A percentile compares a stretch with the other conserved stretches of the same genome.
These are phyloP conservation scores for Aspergillus ochraceus DNA, from an alignment of 2,329 filamentous ascomycete genomes.

Conservation along the genomic window DNA sequence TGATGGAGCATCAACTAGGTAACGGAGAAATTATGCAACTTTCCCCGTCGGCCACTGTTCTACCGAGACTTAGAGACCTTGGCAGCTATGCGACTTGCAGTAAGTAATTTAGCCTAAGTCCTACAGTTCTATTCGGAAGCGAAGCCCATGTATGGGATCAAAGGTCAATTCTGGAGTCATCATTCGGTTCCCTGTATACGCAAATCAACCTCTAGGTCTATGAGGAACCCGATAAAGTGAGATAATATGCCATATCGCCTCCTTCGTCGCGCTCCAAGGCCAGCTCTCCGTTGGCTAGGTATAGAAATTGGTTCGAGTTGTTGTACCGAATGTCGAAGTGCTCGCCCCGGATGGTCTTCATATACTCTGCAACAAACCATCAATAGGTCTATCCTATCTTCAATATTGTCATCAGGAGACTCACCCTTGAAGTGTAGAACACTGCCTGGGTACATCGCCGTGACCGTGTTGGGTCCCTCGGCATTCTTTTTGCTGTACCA, in stretches of 20 bases:
- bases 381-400: neutral
- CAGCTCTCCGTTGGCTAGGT: constrained; percentile 15
- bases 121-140: too few species aligned
- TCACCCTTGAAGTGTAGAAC: constrained; percentile 23
- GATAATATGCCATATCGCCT: constrained; percentile 14
- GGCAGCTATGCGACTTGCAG: too few species aligned
- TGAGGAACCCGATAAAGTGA: neutral
- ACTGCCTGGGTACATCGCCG: constrained; percentile 27
- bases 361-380: constrained; percentile 1
- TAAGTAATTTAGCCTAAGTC: too few species aligned
- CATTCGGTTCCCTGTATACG: too few species aligned
- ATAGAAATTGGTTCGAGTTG: constrained; percentile 14
- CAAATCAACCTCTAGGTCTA: too few species aligned
- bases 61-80: too few species aligned
- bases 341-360: constrained; percentile 17
- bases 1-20: too few species aligned
- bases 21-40: too few species aligned
- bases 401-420: neutral
- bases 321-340: constrained; percentile 19
- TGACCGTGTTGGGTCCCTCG: constrained; percentile 14
- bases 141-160: too few species aligned
- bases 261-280: constrained; percentile 10
- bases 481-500: constrained; percentile 25
- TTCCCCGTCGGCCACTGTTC: too few species aligned
- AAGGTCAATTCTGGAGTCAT: too few species aligned